phyloP scores from a whole-genome alignment of 2,329 filamentous ascomycete genomes.

The Hypoxylon sp. region DNA sequence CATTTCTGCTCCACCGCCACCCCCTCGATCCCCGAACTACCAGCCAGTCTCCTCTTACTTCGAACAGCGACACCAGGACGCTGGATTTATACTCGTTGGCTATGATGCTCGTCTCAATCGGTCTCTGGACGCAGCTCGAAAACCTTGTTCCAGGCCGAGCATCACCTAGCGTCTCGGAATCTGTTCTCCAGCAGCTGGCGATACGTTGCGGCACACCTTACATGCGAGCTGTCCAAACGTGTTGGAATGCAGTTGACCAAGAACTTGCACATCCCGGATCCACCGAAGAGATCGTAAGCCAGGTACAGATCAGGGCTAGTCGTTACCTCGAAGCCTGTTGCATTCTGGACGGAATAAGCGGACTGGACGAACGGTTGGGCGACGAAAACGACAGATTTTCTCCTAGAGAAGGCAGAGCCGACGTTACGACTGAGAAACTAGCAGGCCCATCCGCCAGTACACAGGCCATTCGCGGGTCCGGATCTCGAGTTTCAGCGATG shows the following conservation, averaged over 20 bases:
- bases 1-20: conserved; percentile 67
- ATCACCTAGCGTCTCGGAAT: conserved; percentile 63
- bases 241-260: conserved; percentile 74
- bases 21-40: conserved; percentile 66
- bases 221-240: conserved; percentile 76
- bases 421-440: conserved; percentile 15
- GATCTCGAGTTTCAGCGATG: conserved; percentile 17
- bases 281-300: conserved; percentile 61
- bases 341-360: conserved; percentile 66
- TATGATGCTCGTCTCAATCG: conserved; percentile 76
- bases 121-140: conserved; percentile 75
- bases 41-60: conserved; percentile 55
- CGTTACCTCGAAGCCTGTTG: conserved; percentile 69
- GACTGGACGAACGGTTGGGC: conserved; percentile 61
- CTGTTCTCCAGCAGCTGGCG: conserved; percentile 68
- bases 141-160: conserved; percentile 56
- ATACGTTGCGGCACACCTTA: conserved; percentile 77
- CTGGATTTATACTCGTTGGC: conserved; percentile 77
- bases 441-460: conserved; percentile 31
- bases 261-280: conserved; percentile 57
- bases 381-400: conserved; percentile 50
- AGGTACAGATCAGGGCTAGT: conserved; percentile 62
- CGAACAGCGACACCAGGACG: conserved; percentile 63
- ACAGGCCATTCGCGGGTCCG: conserved; percentile 6
- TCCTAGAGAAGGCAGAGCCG: conserved; percentile 8